These are phyloP conservation scores for Acanthamoeba healyi DNA, from an alignment of 208 protist species.

Conservation along the genomic window DNA sequence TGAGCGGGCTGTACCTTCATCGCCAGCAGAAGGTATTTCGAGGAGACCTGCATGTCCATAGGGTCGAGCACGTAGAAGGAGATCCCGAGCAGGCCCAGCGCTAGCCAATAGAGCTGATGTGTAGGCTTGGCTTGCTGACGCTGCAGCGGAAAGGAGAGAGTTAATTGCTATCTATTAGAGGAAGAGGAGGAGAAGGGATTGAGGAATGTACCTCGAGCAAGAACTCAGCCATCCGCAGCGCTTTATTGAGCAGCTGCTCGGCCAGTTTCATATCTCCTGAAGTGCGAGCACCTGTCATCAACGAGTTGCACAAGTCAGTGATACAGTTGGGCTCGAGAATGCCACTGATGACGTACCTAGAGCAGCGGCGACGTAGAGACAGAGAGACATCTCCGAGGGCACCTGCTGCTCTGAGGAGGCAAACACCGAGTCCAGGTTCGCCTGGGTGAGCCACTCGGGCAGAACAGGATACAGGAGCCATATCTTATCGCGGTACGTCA, in stretches of 20 bases:
- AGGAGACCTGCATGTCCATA: background rate
- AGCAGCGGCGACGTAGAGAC: constrained; percentile 10
- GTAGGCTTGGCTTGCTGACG: background rate
- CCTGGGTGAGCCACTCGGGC: background rate
- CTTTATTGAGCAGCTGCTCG: background rate
- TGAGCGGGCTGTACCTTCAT: constrained; percentile 19
- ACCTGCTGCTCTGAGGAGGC: background rate
- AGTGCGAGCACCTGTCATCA: background rate
- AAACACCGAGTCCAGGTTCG: background rate
- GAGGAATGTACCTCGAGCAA: constrained; percentile 9
- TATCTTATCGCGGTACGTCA: constrained; percentile 27
- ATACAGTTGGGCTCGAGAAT: too few species aligned
- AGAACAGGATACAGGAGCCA: constrained; percentile 17
- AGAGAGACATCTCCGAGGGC: background rate
- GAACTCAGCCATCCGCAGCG: background rate
- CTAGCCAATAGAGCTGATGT: constrained; percentile 24
- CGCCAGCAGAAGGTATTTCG: background rate
- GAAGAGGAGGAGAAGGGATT: too few species aligned
- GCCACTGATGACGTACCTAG: background rate
- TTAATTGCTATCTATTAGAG: too few species aligned
- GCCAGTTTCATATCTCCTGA: background rate
- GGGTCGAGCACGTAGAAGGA: constrained; percentile 14
- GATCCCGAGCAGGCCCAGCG: background rate
- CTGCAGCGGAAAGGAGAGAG: too few species aligned
- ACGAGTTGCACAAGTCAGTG: too few species aligned